These are phyloP conservation scores for Vittaforma corneae DNA, from an alignment of 371 early-diverging fungal species.

Conservation along the genomic window DNA sequence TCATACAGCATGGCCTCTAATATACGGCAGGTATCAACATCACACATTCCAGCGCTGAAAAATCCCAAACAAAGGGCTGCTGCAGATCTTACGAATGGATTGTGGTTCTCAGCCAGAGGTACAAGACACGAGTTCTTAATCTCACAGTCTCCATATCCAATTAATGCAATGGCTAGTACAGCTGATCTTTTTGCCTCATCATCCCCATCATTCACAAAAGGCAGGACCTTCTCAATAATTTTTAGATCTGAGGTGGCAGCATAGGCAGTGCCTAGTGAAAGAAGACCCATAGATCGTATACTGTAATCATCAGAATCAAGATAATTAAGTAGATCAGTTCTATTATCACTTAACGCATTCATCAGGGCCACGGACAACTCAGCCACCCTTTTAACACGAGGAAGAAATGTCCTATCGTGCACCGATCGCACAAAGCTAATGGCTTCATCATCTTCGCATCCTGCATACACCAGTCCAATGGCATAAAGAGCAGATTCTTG, in stretches of 20 bases:
- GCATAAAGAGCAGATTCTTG: slow-evolving; percentile 91
- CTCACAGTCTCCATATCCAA: slow-evolving; percentile 72
- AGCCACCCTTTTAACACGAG: slow-evolving; percentile 70
- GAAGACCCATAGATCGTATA: slow-evolving; percentile 69
- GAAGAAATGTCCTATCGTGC: slow-evolving; percentile 83
- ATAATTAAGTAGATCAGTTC: not conserved
- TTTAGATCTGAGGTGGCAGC: slow-evolving; percentile 87
- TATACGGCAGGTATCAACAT: slow-evolving; percentile 69
- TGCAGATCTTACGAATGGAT: slow-evolving; percentile 90
- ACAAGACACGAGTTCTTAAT: slow-evolving; percentile 88
- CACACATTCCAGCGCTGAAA: slow-evolving; percentile 84
- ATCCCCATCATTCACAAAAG: slow-evolving; percentile 86
- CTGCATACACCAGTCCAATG: slow-evolving; percentile 89
- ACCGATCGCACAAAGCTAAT: slow-evolving; percentile 79
- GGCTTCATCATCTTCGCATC: slow-evolving; percentile 68
- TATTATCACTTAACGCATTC: not conserved
- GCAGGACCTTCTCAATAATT: slow-evolving; percentile 70
- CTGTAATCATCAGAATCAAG: not conserved
- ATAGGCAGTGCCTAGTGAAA: slow-evolving; percentile 87
- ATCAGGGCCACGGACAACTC: slow-evolving; percentile 64
- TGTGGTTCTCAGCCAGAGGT: slow-evolving; percentile 85
- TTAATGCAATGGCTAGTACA: slow-evolving; percentile 85
- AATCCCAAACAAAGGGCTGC: slow-evolving; percentile 90
- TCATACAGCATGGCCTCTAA: slow-evolving; percentile 93
- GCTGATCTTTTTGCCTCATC: slow-evolving; percentile 95